phyloP scores from a whole-genome alignment of 2,329 filamentous ascomycete species.

The Clarireedia homoeocarpa region DNA sequence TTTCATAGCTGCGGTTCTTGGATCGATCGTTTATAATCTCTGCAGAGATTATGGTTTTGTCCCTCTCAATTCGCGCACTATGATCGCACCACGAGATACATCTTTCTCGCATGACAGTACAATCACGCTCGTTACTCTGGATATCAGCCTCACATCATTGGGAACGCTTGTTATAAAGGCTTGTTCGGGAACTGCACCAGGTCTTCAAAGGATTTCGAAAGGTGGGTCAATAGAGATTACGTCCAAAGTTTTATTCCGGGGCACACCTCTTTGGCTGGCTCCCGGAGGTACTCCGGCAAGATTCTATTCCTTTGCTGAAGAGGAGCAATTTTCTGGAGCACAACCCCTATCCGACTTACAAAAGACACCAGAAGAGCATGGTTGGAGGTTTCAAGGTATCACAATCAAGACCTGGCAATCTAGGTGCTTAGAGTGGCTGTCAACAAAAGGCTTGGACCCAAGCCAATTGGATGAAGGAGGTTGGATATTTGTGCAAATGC shows the following conservation, averaged over 20 bases:
- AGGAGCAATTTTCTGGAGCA: constrained; percentile 14
- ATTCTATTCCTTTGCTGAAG: constrained; percentile 21
- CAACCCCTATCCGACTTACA: constrained; percentile 17
- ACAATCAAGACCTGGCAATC: constrained; percentile 26
- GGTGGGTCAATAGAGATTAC: constrained; percentile 1
- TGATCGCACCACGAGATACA: constrained; percentile 14
- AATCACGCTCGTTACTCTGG: constrained; percentile 26
- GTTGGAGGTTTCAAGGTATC: constrained; percentile 14
- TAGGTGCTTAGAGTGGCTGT: constrained; percentile 29
- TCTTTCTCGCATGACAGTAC: constrained; percentile 2
- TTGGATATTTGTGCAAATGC: constrained; percentile 28
- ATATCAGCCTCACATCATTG: constrained; percentile 28
- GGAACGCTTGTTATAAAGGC: constrained; percentile 28
- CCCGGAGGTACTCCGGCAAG: constrained; percentile 28
- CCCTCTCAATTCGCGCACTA: constrained; percentile 29
- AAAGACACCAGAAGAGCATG: constrained; percentile 12
- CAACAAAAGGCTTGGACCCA: constrained; percentile 24
- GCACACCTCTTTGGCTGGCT: constrained; percentile 26
- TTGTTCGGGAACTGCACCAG: constrained; percentile 20
- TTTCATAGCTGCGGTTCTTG: constrained; percentile 30
- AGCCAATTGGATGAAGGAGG: constrained; percentile 23
- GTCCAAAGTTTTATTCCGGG: constrained; percentile 12
- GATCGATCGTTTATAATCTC: constrained; percentile 26
- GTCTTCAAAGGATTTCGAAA: constrained; percentile 20
- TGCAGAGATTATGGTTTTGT: constrained; percentile 27